A percentile compares a stretch with the other conserved stretches of the same genome.
phyloP scores from a whole-genome alignment of 2,329 filamentous ascomycete species.

The Parastagonospora avenae region DNA sequence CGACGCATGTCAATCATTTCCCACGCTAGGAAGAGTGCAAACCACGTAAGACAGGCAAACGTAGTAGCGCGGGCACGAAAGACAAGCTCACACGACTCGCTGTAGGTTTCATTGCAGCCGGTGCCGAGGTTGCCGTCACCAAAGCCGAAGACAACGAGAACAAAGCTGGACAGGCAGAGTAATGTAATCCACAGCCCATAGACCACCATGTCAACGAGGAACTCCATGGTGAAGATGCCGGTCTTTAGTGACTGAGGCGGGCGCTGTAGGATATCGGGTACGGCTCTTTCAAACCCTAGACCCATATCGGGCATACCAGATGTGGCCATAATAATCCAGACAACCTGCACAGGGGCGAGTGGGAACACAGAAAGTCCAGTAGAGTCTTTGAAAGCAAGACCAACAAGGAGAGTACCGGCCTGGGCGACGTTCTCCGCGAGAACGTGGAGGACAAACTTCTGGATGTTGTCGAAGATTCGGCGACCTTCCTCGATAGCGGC shows the following conservation, averaged over 20 bases:
- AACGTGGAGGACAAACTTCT: slow-evolving; percentile 80
- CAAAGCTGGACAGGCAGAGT: slow-evolving; percentile 41
- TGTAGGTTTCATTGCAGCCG: slow-evolving; percentile 44
- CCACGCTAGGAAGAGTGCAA: slow-evolving; percentile 77
- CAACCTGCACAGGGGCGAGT: slow-evolving; percentile 81
- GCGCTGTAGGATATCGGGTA: slow-evolving; percentile 76
- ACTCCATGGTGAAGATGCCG: slow-evolving; percentile 47
- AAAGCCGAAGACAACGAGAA: slow-evolving; percentile 43
- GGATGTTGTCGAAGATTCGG: slow-evolving; percentile 86
- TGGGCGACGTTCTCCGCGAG: slow-evolving; percentile 83
- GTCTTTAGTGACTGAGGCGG: slow-evolving; percentile 66
- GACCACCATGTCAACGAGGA: slow-evolving; percentile 46
- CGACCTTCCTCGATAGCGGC: slow-evolving; percentile 82
- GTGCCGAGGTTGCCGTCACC: slow-evolving; percentile 43
- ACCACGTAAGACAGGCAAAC: slow-evolving; percentile 77
- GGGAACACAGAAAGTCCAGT: slow-evolving; percentile 80
- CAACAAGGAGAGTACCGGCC: slow-evolving; percentile 79
- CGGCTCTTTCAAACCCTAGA: slow-evolving; percentile 77
- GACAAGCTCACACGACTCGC: slow-evolving; percentile 38
- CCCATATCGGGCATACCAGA: slow-evolving; percentile 80
- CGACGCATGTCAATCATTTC: slow-evolving; percentile 75
- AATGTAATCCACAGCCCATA: slow-evolving; percentile 45
- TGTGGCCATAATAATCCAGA: slow-evolving; percentile 95
- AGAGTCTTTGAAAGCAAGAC: slow-evolving; percentile 78
- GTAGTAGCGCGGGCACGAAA: slow-evolving; percentile 69